Evolutionary conservation across 1,139 yeast species (phyloP).

Genomic region (Zygoascus meyerae): DNA sequence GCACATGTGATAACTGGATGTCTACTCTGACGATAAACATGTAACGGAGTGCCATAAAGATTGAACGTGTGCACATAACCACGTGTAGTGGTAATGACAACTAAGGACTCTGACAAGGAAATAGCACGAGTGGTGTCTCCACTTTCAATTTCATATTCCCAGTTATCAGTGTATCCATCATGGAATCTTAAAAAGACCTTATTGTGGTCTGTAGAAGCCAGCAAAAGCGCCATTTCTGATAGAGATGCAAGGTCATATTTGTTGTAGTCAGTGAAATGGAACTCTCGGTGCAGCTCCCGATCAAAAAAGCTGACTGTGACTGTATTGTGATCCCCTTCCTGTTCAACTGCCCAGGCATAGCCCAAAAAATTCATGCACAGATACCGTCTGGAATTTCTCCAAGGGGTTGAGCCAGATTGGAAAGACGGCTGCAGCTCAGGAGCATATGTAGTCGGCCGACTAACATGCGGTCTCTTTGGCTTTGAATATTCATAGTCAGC

Average conservation of each 20-base stretch:
- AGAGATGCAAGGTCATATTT: conserved; percentile 73
- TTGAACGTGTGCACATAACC: conserved; percentile 56
- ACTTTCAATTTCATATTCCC: conserved; percentile 38
- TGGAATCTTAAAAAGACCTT: conserved; percentile 32
- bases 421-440: conserved; percentile 36
- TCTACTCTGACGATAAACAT: conserved; percentile 43
- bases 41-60: conserved; percentile 49
- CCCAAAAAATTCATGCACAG: conserved; percentile 78
- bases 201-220: conserved; percentile 40
- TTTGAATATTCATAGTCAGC: neutral
- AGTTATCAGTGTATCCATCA: conserved; percentile 30
- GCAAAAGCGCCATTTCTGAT: conserved; percentile 57
- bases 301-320: conserved; percentile 86
- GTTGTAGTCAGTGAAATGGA: conserved; percentile 74
- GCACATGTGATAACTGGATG: conserved; percentile 52
- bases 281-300: conserved; percentile 68
- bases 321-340: conserved; percentile 51
- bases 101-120: conserved; percentile 45
- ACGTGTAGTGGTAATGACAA: conserved; percentile 49
- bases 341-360: conserved; percentile 73
- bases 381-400: conserved; percentile 64
- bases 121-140: conserved; percentile 47
- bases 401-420: conserved; percentile 85
- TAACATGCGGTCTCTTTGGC: conserved; percentile 4
- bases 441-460: neutral